These are phyloP conservation scores for Lathyrus sativus DNA, from an alignment of 306 rosid genomes.

Conservation along the genomic window DNA sequence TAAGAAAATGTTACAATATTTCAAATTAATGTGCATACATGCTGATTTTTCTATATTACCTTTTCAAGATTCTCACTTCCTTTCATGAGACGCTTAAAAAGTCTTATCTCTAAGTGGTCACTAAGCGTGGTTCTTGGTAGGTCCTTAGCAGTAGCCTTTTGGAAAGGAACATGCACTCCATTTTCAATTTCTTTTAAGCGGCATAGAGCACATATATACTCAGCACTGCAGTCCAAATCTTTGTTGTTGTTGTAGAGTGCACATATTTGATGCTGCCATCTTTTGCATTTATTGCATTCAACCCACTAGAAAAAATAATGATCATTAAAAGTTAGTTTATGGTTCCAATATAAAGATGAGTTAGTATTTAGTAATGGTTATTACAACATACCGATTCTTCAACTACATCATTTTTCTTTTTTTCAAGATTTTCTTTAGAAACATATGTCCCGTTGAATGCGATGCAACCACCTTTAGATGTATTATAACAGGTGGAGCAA, in stretches of 20 bases:
- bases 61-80: slow-evolving; percentile 45
- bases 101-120: slow-evolving; percentile 65
- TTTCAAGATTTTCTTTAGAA: slow-evolving; percentile 45
- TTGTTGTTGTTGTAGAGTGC: slow-evolving; percentile 55
- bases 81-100: slow-evolving; percentile 42
- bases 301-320: slow-evolving; percentile 59
- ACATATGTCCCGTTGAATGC: slow-evolving; percentile 41
- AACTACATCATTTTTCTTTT: slow-evolving; percentile 41
- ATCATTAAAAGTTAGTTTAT: slow-evolving; percentile 15
- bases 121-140: slow-evolving; percentile 66
- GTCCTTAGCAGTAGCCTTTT: slow-evolving; percentile 47
- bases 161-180: slow-evolving; percentile 39
- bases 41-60: slow-evolving; percentile 37
- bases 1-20: background rate
- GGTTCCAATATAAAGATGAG: slow-evolving; percentile 17
- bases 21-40: background rate
- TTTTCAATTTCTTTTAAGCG: slow-evolving; percentile 46
- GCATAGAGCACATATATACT: slow-evolving; percentile 58
- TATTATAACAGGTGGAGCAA: slow-evolving; percentile 51
- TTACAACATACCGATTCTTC: slow-evolving; percentile 56
- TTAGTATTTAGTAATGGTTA: slow-evolving; percentile 4
- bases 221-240: slow-evolving; percentile 44
- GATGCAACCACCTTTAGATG: slow-evolving; percentile 45
- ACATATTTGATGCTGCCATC: slow-evolving; percentile 75
- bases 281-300: slow-evolving; percentile 61